phyloP scores from a whole-genome alignment of 768 basidiomycete species.

The Collybia mongolica region DNA sequence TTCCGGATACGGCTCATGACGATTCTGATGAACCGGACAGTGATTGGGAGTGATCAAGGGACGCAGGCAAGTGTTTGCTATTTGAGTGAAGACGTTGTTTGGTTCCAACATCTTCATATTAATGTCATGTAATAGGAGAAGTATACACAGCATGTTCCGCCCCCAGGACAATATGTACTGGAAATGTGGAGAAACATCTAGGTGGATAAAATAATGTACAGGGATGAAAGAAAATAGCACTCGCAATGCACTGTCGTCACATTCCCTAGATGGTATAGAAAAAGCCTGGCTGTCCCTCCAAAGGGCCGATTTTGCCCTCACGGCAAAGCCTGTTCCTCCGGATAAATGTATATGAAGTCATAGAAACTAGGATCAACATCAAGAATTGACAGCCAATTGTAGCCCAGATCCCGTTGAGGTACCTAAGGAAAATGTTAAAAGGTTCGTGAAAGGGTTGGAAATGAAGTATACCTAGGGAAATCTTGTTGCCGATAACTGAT shows the following conservation, averaged over 20 bases:
- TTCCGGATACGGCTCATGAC: conserved; percentile 19
- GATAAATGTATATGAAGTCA: conserved; percentile 26
- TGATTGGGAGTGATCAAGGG: conserved; percentile 58
- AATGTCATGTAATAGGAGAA: no score
- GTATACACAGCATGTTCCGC: no score
- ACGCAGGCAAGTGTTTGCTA: conserved; percentile 2
- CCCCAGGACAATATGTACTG: no score
- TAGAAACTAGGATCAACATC: conserved; percentile 24
- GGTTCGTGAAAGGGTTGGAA: background rate
- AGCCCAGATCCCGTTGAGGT: conserved; percentile 31
- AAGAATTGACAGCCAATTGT: conserved; percentile 33
- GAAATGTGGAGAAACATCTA: no score
- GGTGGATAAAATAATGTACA: no score
- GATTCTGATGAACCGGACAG: conserved; percentile 44
- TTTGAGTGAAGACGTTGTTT: background rate
- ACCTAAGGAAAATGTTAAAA: conserved; percentile 2
- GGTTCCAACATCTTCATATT: no score
- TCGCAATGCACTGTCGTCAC: no score
- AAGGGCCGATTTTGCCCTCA: conserved; percentile 26
- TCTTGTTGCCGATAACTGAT: conserved; percentile 29
- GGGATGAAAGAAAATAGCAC: no score
- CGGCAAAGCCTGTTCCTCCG: conserved; percentile 27
- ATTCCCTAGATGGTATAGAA: conserved; percentile 33
- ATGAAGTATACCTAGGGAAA: conserved; percentile 24
- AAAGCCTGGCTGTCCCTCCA: conserved; percentile 38